Base-by-base conservation (phyloP, 257 asterid genomes). In the Paulownia fortunei region DNA sequence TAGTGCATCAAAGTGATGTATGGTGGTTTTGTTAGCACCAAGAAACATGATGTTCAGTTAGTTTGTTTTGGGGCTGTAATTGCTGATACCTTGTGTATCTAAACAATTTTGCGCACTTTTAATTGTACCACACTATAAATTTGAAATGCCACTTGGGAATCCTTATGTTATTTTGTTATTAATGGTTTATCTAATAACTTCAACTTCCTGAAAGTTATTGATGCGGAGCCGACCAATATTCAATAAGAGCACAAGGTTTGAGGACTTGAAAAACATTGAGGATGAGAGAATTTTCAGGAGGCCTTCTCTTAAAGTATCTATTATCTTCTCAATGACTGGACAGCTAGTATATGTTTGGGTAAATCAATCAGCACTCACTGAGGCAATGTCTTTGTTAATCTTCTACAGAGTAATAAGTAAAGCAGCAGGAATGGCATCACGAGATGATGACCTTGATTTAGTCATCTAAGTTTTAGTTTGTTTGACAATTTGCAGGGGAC, bases 201-300 rank as follows among this genome's bases (percentile, higher is more conserved):
- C 15, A 27, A 61, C 62, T 62, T 72, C 74, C 73, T 76, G 56
- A 56, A 79, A 72, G 74, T 54, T 73, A 55, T 82, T 71, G 58
- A 62, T 86, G 69, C 89, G 92, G 98, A 94, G 98, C 78, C 96
- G 98, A 30, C 98, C 98, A 15, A 92, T 94, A 39, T 94, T 95
- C 82, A 95, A 90, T 23, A 95, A 95, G 87, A 95, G 99, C 83
- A 94, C 99, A 11, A 87, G 97, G 86, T 94, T 94, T 84, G 99
- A 94, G 83, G 99, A 94, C 85, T 92, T 94, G 99, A 90, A 93
- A 72, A 89, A 83, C 87, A 81, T 52, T 41, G 98, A 94, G 65
- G 92, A 91, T 47, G 98, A 92, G 86, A 87, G 95, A 80, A 80
- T 80, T 70, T 86, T 58, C 79, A 88, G 97, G 84, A 90, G 97